Evolutionary conservation across 768 basidiomycete genomes (phyloP).

Genomic region (Boletus reticulatus): DNA sequence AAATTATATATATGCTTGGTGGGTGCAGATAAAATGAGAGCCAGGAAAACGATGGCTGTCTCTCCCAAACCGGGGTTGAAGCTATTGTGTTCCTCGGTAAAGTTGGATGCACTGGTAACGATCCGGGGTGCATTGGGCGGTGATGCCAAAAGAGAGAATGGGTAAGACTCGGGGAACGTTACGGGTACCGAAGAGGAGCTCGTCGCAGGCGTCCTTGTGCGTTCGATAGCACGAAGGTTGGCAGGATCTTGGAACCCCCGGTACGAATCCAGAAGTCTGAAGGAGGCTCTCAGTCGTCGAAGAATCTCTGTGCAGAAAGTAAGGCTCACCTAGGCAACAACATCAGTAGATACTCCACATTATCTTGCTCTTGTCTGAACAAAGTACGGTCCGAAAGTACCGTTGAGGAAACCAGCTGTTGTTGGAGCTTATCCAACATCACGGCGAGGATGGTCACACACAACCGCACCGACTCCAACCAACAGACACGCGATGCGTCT

Average conservation of each 20-base stretch:
- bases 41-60: constrained; percentile 79
- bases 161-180: constrained; percentile 92
- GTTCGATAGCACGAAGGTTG: constrained; percentile 68
- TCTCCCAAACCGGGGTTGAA: constrained; percentile 84
- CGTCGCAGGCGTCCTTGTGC: constrained; percentile 57
- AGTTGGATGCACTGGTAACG: constrained; percentile 38
- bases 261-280: constrained; percentile 83
- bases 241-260: constrained; percentile 72
- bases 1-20: constrained; percentile 74
- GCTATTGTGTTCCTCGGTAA: constrained; percentile 45
- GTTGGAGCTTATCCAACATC: constrained; percentile 88
- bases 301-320: background rate
- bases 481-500: constrained; percentile 76
- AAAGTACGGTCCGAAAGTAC: constrained; percentile 59
- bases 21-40: constrained; percentile 77
- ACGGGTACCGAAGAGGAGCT: constrained; percentile 61
- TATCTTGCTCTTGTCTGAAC: constrained; percentile 83
- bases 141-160: constrained; percentile 76
- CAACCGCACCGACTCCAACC: constrained; percentile 89
- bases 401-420: constrained; percentile 66
- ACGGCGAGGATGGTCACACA: constrained; percentile 86
- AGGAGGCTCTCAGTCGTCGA: constrained; percentile 7
- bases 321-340: constrained; percentile 75
- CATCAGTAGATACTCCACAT: constrained; percentile 80
- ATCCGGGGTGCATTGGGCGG: constrained; percentile 54